Base-by-base conservation (phyloP, 495 filamentous ascomycete genomes). In the Aspergillus carlsbadensis region DNA sequence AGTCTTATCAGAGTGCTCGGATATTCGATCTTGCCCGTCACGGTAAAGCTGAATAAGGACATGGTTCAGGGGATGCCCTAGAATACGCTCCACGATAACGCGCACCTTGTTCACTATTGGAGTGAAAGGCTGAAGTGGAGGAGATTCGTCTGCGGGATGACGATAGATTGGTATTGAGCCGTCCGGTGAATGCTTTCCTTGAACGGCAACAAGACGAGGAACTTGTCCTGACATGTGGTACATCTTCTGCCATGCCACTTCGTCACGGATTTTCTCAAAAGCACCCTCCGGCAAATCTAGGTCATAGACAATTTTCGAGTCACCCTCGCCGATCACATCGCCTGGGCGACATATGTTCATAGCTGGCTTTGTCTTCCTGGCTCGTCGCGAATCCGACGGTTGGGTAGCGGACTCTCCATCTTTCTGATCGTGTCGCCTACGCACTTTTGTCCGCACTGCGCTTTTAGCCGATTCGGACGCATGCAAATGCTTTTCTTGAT, bases 1-100 rank as follows among this genome's bases (percentile, higher is more conserved):
- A 0, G 93, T 96, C 73, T 99, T 99, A 65, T 99, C 94, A 26
- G 88, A 91, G 67, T 99, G 94, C 65, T 99, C 95, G 8, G 91
- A 96, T 57, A 99, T 99, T 61, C 89, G 88, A 68, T 98, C 94
- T n/a, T 86, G 81, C 17, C 95, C 92, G 61, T 83, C 79, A 10
- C 94, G 92, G 64, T 98, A 98, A 39, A 92, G 82, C 66, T 98
- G 94, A 33, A 98, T 93, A 13, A 98, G 78, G 10, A 88, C 91
- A 64, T 98, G 94, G 65, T 98, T 98, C 14, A 98, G 74, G 6
- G 87, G 79, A 65, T 98, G 95, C 6, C 87, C 83, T 5, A 96
- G 74, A 10, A 82, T 75, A 31, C 79, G 75, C 61, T 96, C 87
- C 4, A 90, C 81, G 33, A 77, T 75, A 14, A 77, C 61, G 24